Evolutionary conservation across 2,329 filamentous ascomycete species (phyloP).

Genomic region (Alternaria arbusti): DNA sequence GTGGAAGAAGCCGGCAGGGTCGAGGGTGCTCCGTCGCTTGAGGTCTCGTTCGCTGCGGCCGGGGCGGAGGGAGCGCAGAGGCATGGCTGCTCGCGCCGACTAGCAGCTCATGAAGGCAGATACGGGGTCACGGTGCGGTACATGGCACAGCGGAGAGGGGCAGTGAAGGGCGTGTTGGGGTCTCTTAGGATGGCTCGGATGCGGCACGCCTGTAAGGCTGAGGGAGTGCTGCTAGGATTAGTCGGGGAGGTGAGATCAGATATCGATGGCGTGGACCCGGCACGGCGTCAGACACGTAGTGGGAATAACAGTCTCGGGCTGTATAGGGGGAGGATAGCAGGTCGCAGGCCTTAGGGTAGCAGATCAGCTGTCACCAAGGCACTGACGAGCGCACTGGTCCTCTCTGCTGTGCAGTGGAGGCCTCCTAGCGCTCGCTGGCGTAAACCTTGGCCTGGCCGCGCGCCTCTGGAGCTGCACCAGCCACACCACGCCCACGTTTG

Average conservation of each 20-base stretch:
- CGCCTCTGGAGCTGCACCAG: slow-evolving; percentile 3
- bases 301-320: neutral
- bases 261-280: neutral
- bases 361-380: slow-evolving; percentile 6
- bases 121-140: slow-evolving; percentile 34
- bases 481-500: slow-evolving; percentile 16
- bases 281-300: slow-evolving; percentile 5
- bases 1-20: slow-evolving; percentile 48
- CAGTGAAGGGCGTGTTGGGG: slow-evolving; percentile 1
- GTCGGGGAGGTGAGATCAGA: slow-evolving; percentile 14
- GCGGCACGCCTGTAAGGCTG: slow-evolving; percentile 22
- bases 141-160: slow-evolving; percentile 40
- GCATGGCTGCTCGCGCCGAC: slow-evolving; percentile 46
- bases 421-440: slow-evolving; percentile 3
- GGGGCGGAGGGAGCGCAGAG: slow-evolving; percentile 47
- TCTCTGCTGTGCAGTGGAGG: slow-evolving; percentile 15
- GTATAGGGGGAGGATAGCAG: slow-evolving; percentile 7
- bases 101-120: slow-evolving; percentile 45
- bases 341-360: slow-evolving; percentile 5
- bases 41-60: slow-evolving; percentile 50
- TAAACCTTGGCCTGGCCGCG: neutral
- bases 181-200: slow-evolving; percentile 12
- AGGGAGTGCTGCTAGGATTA: slow-evolving; percentile 18
- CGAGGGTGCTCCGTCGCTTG: slow-evolving; percentile 54
- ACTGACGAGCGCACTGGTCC: slow-evolving; percentile 17